A percentile compares a stretch with the other conserved stretches of the same genome.
phyloP scores from a whole-genome alignment of 2,329 filamentous ascomycete genomes.

The Talaromyces sp. region DNA sequence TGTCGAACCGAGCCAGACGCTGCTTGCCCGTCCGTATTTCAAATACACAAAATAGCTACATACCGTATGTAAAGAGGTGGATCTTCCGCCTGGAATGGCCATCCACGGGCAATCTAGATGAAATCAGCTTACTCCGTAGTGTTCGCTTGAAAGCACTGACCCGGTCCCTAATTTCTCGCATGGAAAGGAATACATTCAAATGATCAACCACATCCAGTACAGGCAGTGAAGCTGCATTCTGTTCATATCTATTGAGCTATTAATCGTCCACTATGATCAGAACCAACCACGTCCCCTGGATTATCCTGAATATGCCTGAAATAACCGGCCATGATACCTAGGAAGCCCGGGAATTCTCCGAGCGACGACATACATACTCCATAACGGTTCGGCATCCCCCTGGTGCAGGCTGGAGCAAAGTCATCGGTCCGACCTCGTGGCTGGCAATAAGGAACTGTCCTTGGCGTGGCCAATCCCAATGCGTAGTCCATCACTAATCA shows the following conservation, averaged over 20 bases:
- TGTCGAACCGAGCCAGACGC: background rate
- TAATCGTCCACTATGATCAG: no score
- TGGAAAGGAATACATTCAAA: background rate
- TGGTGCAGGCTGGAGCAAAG: background rate
- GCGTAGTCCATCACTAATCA: no score
- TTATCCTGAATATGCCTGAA: no score
- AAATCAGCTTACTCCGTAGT: constrained; percentile 2
- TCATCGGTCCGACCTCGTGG: constrained; percentile 10
- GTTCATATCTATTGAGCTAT: no score
- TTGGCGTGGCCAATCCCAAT: constrained; percentile 1
- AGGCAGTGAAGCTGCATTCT: no score
- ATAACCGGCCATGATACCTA: no score
- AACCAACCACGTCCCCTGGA: no score
- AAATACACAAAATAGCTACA: background rate
- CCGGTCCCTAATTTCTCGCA: constrained; percentile 1
- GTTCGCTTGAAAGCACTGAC: constrained; percentile 1
- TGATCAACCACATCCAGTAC: background rate
- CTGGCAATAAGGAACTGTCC: background rate
- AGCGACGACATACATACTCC: no score
- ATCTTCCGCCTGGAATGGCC: background rate
- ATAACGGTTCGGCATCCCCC: constrained; percentile 5
- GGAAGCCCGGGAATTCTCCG: no score
- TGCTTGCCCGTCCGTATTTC: background rate
- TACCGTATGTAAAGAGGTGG: background rate
- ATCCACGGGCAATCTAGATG: background rate